phyloP scores from a whole-genome alignment of 1,139 yeast species.

The Kodamaea sp. region DNA sequence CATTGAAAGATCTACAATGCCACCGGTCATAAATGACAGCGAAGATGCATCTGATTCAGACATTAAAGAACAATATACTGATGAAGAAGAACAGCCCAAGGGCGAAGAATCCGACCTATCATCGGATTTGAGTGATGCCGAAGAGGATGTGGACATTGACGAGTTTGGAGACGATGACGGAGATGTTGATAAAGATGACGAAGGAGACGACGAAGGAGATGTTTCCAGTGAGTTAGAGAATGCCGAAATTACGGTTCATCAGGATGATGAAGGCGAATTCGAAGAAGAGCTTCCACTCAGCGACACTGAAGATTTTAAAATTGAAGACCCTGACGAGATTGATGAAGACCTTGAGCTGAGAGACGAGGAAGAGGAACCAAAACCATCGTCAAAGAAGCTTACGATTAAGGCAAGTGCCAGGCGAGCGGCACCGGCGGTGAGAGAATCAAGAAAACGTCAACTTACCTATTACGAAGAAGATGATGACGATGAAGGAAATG shows the following conservation, averaged over 20 bases:
- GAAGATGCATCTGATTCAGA: conserved; percentile 12
- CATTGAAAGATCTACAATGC: conserved; percentile 10
- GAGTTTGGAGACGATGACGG: conserved; percentile 11
- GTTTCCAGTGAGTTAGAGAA: conserved; percentile 24
- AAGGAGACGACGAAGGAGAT: conserved; percentile 20
- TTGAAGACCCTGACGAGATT: conserved; percentile 43
- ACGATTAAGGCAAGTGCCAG: conserved; percentile 17
- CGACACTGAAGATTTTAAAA: conserved; percentile 36
- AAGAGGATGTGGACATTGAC: conserved; percentile 13
- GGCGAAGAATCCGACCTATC: conserved; percentile 16
- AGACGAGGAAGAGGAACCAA: conserved; percentile 11
- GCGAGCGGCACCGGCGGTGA: conserved; percentile 8
- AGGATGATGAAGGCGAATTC: conserved; percentile 12
- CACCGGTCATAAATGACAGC: conserved; percentile 12
- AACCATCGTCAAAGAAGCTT: conserved; percentile 8
- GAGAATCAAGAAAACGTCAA: conserved; percentile 34
- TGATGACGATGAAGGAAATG: conserved; percentile 30
- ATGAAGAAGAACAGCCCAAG: conserved; percentile 22
- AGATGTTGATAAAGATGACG: conserved; percentile 17
- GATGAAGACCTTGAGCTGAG: conserved; percentile 42
- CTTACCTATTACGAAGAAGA: conserved; percentile 38
- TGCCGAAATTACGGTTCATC: conserved; percentile 13
- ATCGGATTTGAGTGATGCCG: conserved; percentile 14
- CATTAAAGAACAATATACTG: conserved; percentile 19
- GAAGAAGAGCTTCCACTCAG: conserved; percentile 25